Conservation (phyloP, 2,329 filamentous ascomycete species). For the Fusarium multiceps region DNA sequence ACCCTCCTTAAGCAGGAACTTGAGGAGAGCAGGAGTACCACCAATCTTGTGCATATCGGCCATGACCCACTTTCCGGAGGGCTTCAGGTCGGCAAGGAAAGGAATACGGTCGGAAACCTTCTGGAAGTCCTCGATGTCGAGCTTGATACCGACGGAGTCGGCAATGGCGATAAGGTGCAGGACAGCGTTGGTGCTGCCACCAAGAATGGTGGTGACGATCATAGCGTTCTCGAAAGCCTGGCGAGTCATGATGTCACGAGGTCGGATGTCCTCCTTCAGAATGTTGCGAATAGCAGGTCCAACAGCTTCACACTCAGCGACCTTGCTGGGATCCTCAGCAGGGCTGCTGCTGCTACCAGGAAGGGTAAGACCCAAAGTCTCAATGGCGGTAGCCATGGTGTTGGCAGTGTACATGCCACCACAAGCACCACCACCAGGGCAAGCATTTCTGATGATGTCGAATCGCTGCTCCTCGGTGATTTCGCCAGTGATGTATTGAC, state of each 20-base stretch:
- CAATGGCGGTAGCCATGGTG: constrained; percentile 91
- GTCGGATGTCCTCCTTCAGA: constrained; percentile 80
- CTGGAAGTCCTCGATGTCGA: constrained; percentile 90
- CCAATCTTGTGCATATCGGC: constrained; percentile 86
- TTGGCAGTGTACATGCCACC: constrained; percentile 95
- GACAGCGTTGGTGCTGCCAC: constrained; percentile 87
- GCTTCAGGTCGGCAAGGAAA: constrained; percentile 85
- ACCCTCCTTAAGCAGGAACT: constrained; percentile 85
- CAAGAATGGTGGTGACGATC: constrained; percentile 83
- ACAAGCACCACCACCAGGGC: constrained; percentile 73
- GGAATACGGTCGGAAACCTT: constrained; percentile 81
- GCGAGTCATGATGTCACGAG: constrained; percentile 81
- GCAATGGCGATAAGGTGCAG: constrained; percentile 87
- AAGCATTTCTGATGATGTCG: constrained; percentile 94
- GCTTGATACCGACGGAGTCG: constrained; percentile 81
- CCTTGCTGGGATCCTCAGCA: constrained; percentile 77
- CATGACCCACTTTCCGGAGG: constrained; percentile 89
- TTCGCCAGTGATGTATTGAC: constrained; percentile 90
- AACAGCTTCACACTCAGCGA: constrained; percentile 76
- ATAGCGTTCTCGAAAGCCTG: constrained; percentile 88
- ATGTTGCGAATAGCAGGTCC: constrained; percentile 80
- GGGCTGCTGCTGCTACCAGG: constrained; percentile 84
- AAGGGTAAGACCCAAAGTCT: constrained; percentile 90
- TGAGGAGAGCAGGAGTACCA: constrained; percentile 87
- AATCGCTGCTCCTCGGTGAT: constrained; percentile 92